A percentile compares a stretch with the other conserved stretches of the same genome.
phyloP scores from a whole-genome alignment of 2,329 filamentous ascomycete genomes.

The Intubia oerlemansii region DNA sequence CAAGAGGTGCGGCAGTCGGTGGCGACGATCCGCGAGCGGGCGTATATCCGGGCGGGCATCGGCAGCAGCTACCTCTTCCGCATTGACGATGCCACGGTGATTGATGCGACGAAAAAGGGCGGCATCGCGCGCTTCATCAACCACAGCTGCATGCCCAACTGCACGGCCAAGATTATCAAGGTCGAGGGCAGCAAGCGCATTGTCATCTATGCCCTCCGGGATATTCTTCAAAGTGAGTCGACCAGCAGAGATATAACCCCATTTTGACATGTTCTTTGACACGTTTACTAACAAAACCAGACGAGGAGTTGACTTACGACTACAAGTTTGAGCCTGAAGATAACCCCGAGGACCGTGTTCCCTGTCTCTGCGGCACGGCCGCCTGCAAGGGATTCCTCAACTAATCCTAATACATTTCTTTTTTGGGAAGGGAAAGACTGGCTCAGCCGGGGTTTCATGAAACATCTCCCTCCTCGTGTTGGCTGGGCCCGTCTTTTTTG shows the following conservation, averaged over 20 bases:
- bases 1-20: conserved; percentile 95
- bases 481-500: too few species aligned
- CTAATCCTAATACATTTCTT: too few species aligned
- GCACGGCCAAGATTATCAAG: conserved; percentile 97
- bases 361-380: conserved; percentile 86
- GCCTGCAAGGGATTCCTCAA: conserved; percentile 99
- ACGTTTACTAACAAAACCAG: conserved; percentile 23
- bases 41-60: conserved; percentile 89
- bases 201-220: conserved; percentile 92
- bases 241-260: conserved; percentile 22
- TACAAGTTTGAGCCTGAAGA: conserved; percentile 99
- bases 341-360: conserved; percentile 83
- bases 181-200: conserved; percentile 96
- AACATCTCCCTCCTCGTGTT: too few species aligned
- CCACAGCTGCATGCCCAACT: conserved; percentile 94
- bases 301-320: conserved; percentile 97
- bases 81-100: conserved; percentile 92
- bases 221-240: conserved; percentile 88
- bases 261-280: neutral
- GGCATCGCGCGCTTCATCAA: conserved; percentile 98
- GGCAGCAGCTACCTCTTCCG: conserved; percentile 95
- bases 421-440: too few species aligned
- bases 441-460: too few species aligned
- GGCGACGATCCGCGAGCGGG: conserved; percentile 81
- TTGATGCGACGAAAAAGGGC: conserved; percentile 95